A percentile compares a stretch with the other conserved stretches of the same genome.
Evolutionary conservation across 2,329 filamentous ascomycete genomes (phyloP).

Genomic region (Fusarium veterinarium): DNA sequence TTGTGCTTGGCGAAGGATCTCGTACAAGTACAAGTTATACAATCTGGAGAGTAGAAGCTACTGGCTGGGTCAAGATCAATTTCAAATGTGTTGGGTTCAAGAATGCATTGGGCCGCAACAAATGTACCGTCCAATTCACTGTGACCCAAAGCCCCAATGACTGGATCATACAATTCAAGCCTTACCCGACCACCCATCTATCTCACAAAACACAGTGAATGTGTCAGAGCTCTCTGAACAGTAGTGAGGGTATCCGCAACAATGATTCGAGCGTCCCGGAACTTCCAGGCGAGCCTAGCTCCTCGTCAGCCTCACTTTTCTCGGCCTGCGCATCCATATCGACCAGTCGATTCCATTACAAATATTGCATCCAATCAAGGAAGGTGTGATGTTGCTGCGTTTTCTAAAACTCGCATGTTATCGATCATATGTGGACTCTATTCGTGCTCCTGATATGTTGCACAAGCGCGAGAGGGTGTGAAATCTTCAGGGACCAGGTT

Average conservation of each 20-base stretch:
- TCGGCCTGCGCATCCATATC: background rate
- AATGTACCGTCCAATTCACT: background rate
- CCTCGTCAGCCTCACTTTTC: conserved; percentile 33
- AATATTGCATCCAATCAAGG: conserved; percentile 8
- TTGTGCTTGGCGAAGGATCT: background rate
- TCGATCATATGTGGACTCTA: background rate
- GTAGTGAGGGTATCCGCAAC: background rate
- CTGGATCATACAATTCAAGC: background rate
- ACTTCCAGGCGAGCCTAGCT: background rate
- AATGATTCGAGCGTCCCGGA: conserved; percentile 3
- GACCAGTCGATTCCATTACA: background rate
- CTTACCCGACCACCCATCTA: background rate
- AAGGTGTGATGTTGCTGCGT: background rate
- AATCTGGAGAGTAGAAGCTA: background rate
- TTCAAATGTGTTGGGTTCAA: conserved; percentile 1
- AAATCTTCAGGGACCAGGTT: conserved; percentile 16
- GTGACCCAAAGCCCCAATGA: background rate
- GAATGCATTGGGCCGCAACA: conserved; percentile 14
- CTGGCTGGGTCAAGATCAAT: background rate
- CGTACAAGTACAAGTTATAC: background rate
- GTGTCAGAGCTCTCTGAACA: background rate
- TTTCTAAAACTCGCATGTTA: conserved; percentile 3
- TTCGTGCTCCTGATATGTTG: conserved; percentile 2
- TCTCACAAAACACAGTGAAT: background rate
- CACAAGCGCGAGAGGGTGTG: conserved; percentile 11